phyloP scores from a whole-genome alignment of 352 stramenopile genomes.

The Globisporangium splendens region DNA sequence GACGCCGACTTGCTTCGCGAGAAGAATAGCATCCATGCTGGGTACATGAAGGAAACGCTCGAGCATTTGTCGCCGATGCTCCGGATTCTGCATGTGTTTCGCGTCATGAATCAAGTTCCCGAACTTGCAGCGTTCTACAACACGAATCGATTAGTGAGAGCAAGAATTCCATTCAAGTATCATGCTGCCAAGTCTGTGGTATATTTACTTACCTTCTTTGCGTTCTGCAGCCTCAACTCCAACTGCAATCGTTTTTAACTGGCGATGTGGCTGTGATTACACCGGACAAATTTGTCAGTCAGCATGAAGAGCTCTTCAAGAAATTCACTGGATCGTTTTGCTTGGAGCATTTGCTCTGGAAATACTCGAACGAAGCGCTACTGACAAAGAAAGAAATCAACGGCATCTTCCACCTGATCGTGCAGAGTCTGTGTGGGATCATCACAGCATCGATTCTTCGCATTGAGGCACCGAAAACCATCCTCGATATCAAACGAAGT shows the following conservation, averaged over 20 bases:
- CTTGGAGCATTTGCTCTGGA: constrained; percentile 68
- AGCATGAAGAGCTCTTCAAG: constrained; percentile 81
- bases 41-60: constrained; percentile 68
- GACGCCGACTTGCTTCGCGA: constrained; percentile 56
- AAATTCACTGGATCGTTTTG: constrained; percentile 73
- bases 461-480: constrained; percentile 45
- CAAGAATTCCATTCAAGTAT: not conserved
- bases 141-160: constrained; percentile 65
- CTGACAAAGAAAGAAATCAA: constrained; percentile 83
- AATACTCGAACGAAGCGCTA: constrained; percentile 65
- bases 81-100: constrained; percentile 69
- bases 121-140: constrained; percentile 78
- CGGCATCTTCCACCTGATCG: constrained; percentile 68
- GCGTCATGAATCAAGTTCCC: constrained; percentile 66
- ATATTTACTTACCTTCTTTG: constrained; percentile 4
- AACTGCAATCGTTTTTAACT: constrained; percentile 67
- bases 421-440: constrained; percentile 75
- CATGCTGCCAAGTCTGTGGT: not conserved
- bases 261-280: constrained; percentile 70
- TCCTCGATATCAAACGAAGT: constrained; percentile 67
- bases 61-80: constrained; percentile 66
- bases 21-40: constrained; percentile 57
- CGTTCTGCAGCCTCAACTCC: constrained; percentile 53
- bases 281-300: constrained; percentile 63
- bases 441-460: constrained; percentile 59